A percentile compares a stretch with the other conserved stretches of the same genome.
Evolutionary conservation across 331 rosid species (phyloP).

Genomic region (Quercus phellos): DNA sequence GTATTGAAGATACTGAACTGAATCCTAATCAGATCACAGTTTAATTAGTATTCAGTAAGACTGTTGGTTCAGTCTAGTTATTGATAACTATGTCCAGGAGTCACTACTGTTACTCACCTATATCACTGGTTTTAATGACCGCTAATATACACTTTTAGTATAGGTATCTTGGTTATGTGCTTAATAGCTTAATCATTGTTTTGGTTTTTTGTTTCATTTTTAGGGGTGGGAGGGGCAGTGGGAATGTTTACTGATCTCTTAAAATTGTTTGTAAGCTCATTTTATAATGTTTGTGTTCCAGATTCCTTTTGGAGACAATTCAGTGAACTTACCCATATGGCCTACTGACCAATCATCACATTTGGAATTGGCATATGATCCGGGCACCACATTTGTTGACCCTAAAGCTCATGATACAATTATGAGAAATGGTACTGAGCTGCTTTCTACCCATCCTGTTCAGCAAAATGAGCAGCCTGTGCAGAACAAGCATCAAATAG

Average conservation of each 20-base stretch:
- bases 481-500: slow-evolving; percentile 29
- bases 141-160: too few species aligned
- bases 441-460: slow-evolving; percentile 24
- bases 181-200: not conserved
- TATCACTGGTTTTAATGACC: too few species aligned
- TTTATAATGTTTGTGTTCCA: slow-evolving; percentile 27
- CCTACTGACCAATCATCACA: slow-evolving; percentile 37
- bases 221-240: not conserved
- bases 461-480: slow-evolving; percentile 33
- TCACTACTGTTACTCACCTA: too few species aligned
- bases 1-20: too few species aligned
- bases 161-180: too few species aligned
- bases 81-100: too few species aligned
- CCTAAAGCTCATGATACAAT: slow-evolving; percentile 22
- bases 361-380: slow-evolving; percentile 42
- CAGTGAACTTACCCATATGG: slow-evolving; percentile 42
- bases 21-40: too few species aligned
- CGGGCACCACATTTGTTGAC: slow-evolving; percentile 27
- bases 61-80: too few species aligned
- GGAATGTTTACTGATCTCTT: not conserved
- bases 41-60: too few species aligned
- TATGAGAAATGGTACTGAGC: slow-evolving; percentile 27
- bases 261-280: not conserved
- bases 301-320: slow-evolving; percentile 51
- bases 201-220: not conserved